These are phyloP conservation scores for Boeremia exigua DNA, from an alignment of 2,329 filamentous ascomycete species.

Conservation along the genomic window DNA sequence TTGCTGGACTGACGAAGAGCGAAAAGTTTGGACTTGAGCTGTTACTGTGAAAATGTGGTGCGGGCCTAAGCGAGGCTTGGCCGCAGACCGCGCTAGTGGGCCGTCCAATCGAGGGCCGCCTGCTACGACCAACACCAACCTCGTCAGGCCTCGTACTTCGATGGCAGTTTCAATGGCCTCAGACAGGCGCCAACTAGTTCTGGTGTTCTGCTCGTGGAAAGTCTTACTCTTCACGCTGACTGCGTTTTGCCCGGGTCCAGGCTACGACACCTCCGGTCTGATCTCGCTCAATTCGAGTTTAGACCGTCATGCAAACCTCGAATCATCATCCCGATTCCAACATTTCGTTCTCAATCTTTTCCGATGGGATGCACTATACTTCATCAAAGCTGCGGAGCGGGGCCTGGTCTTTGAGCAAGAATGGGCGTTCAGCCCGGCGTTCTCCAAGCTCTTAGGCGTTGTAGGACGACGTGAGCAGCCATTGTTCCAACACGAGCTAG, in stretches of 20 bases:
- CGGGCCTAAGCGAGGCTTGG: conserved; percentile 28
- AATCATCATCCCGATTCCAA: conserved; percentile 22
- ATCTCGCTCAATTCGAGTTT: conserved; percentile 51
- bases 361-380: conserved; percentile 85
- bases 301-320: conserved; percentile 26
- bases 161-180: conserved; percentile 4
- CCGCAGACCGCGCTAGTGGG: conserved; percentile 16
- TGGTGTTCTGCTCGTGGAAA: conserved; percentile 70
- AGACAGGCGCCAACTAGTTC: conserved; percentile 14
- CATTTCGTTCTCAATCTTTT: conserved; percentile 65
- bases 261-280: conserved; percentile 80
- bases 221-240: conserved; percentile 68
- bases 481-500: conserved; percentile 5
- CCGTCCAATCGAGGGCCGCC: conserved; percentile 21
- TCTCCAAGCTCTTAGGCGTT: conserved; percentile 54
- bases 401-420: conserved; percentile 81
- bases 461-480: conserved; percentile 49
- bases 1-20: conserved; percentile 37
- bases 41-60: conserved; percentile 25
- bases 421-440: conserved; percentile 77
- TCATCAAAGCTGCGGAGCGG: conserved; percentile 64
- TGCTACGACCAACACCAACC: conserved; percentile 6
- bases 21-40: conserved; percentile 16
- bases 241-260: conserved; percentile 61
- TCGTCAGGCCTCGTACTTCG: not conserved